Percentiles rank a stretch among this genome's conserved stretches.
These are phyloP conservation scores for Cordyceps tenuipes DNA, from an alignment of 2,329 filamentous ascomycete species.

Conservation along the genomic window DNA sequence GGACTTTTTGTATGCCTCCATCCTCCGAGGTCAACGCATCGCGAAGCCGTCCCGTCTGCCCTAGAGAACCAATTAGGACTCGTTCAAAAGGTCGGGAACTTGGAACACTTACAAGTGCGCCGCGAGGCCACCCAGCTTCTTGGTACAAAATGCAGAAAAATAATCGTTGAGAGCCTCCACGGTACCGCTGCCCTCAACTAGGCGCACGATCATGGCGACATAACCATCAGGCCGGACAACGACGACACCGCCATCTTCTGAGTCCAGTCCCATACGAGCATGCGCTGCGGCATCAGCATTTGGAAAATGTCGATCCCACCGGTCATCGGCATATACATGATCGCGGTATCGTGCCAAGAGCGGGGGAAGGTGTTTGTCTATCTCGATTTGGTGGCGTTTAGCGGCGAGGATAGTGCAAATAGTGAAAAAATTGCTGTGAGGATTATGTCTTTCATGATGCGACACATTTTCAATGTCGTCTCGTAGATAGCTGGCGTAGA, in stretches of 20 bases:
- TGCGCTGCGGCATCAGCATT: slow-evolving; percentile 68
- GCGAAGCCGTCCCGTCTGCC: not conserved
- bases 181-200: slow-evolving; percentile 70
- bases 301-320: slow-evolving; percentile 62
- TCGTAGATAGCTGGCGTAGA: slow-evolving; percentile 60
- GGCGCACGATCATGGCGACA: slow-evolving; percentile 64
- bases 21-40: not conserved
- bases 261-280: slow-evolving; percentile 74
- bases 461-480: slow-evolving; percentile 53
- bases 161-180: slow-evolving; percentile 77
- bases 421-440: slow-evolving; percentile 75
- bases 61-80: not conserved
- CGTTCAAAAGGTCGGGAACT: not conserved
- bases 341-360: slow-evolving; percentile 68
- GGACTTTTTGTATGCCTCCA: not conserved
- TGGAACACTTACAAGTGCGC: slow-evolving; percentile 19
- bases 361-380: slow-evolving; percentile 60
- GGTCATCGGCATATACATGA: slow-evolving; percentile 80
- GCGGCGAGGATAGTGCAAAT: slow-evolving; percentile 68
- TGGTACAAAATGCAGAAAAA: slow-evolving; percentile 65
- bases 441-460: slow-evolving; percentile 76
- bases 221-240: slow-evolving; percentile 85
- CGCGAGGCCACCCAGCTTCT: slow-evolving; percentile 36
- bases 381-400: slow-evolving; percentile 61
- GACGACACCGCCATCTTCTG: slow-evolving; percentile 67